Conservation (phyloP, 2,329 filamentous ascomycete species). For the Neonectria coccinea region DNA sequence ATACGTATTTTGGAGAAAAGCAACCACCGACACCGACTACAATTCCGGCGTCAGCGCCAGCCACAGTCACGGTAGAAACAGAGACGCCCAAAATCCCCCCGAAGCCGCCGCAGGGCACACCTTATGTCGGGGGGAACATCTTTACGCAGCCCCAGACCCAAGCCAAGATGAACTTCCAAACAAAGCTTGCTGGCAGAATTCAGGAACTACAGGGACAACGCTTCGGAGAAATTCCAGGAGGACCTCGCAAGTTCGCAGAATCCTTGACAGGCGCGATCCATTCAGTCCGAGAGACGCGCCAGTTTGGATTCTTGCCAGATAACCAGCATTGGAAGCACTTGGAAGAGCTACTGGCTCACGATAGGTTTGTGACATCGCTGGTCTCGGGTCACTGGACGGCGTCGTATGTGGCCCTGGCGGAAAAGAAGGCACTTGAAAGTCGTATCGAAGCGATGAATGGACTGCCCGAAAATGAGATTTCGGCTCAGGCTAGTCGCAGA, state of each 20-base stretch:
- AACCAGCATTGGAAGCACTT: slow-evolving; percentile 53
- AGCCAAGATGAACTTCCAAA: slow-evolving; percentile 45
- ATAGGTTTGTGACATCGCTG: slow-evolving; percentile 49
- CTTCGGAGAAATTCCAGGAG: slow-evolving; percentile 12
- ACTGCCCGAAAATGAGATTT: slow-evolving; percentile 45
- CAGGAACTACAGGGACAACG: slow-evolving; percentile 26
- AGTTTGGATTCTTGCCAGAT: slow-evolving; percentile 49
- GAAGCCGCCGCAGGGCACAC: background rate
- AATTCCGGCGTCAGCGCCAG: background rate
- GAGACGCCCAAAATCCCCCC: background rate
- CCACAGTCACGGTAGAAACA: background rate
- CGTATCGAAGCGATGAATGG: slow-evolving; percentile 44
- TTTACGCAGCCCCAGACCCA: slow-evolving; percentile 42
- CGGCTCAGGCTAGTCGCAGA: slow-evolving; percentile 35
- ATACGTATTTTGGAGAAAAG: slow-evolving; percentile 52
- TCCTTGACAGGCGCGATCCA: slow-evolving; percentile 45
- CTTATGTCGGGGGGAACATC: slow-evolving; percentile 33
- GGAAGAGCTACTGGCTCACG: slow-evolving; percentile 38
- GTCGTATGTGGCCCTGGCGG: slow-evolving; percentile 45
- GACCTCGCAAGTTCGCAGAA: slow-evolving; percentile 25
- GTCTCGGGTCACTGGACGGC: slow-evolving; percentile 44
- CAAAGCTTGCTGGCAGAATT: slow-evolving; percentile 28
- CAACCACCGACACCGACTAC: background rate
- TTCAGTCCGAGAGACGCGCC: slow-evolving; percentile 38
- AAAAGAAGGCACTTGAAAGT: slow-evolving; percentile 42